These are phyloP conservation scores for Podospora pseudoanserina DNA, from an alignment of 495 filamentous ascomycete species.

Conservation along the genomic window DNA sequence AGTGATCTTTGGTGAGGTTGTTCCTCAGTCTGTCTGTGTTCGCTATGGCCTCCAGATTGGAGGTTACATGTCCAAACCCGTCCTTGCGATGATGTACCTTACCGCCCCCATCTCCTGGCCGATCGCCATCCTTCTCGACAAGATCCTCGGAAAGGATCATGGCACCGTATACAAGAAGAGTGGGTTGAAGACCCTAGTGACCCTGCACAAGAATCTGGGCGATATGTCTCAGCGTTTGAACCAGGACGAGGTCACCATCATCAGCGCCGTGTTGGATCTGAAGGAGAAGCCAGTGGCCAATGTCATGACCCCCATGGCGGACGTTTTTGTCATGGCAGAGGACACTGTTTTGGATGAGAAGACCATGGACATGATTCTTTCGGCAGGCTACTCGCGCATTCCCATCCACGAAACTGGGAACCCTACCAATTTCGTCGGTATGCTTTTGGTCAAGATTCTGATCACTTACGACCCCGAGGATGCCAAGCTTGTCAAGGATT, in stretches of 20 bases:
- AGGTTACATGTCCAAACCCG: conserved; percentile 86
- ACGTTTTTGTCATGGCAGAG: conserved; percentile 91
- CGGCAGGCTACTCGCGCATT: conserved; percentile 90
- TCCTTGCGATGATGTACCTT: conserved; percentile 86
- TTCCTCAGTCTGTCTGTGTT: conserved; percentile 93
- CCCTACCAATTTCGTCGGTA: conserved; percentile 83
- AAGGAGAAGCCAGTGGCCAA: conserved; percentile 92
- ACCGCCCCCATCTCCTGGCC: conserved; percentile 85
- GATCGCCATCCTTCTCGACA: conserved; percentile 84
- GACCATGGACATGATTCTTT: conserved; percentile 89
- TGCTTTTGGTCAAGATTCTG: conserved; percentile 96
- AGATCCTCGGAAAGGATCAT: conserved; percentile 83
- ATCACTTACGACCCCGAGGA: conserved; percentile 99
- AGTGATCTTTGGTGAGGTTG: conserved; percentile 98
- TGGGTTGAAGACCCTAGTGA: conserved; percentile 75
- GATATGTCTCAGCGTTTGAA: conserved; percentile 84
- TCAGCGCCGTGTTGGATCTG: conserved; percentile 90
- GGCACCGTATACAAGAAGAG: conserved; percentile 96
- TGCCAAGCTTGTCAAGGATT: conserved; percentile 75
- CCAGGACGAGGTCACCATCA: conserved; percentile 97
- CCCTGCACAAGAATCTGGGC: conserved; percentile 85
- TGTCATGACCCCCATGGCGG: conserved; percentile 98
- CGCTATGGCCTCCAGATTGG: conserved; percentile 96
- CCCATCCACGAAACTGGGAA: conserved; percentile 88
- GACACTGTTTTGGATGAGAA: conserved; percentile 86